Conservation (phyloP, 1,284 basidiomycete species). For the Ganoderma leucocontextum region DNA sequence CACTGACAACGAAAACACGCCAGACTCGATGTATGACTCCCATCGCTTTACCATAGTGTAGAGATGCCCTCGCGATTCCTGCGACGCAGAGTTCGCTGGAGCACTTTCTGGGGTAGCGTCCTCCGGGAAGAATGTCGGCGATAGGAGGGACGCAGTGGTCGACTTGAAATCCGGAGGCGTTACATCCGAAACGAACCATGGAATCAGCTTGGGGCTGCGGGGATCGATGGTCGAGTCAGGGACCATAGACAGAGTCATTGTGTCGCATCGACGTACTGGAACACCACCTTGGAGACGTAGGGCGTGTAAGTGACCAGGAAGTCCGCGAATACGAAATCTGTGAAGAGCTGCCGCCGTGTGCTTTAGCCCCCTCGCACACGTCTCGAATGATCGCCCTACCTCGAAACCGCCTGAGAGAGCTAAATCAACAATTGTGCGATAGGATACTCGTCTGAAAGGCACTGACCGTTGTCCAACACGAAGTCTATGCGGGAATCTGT, state of each 20-base stretch:
- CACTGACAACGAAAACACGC: slow-evolving; percentile 80
- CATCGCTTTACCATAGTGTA: slow-evolving; percentile 76
- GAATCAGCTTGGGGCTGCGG: slow-evolving; percentile 83
- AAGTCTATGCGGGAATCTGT: slow-evolving; percentile 81
- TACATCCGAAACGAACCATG: slow-evolving; percentile 95
- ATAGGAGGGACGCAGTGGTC: slow-evolving; percentile 60
- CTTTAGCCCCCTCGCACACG: background rate
- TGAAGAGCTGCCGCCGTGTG: slow-evolving; percentile 77
- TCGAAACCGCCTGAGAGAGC: slow-evolving; percentile 83
- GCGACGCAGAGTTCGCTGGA: slow-evolving; percentile 25
- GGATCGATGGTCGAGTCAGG: slow-evolving; percentile 3
- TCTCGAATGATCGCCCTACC: slow-evolving; percentile 46
- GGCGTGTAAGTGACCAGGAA: slow-evolving; percentile 91
- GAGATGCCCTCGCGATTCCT: slow-evolving; percentile 53
- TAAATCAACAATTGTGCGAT: background rate
- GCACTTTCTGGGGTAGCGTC: slow-evolving; percentile 17
- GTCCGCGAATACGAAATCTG: slow-evolving; percentile 94
- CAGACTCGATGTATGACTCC: slow-evolving; percentile 73
- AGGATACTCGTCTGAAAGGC: slow-evolving; percentile 29
- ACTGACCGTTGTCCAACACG: slow-evolving; percentile 87
- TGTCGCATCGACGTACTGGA: slow-evolving; percentile 72
- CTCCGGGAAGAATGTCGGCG: slow-evolving; percentile 66
- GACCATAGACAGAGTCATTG: background rate
- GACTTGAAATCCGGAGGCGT: slow-evolving; percentile 80
- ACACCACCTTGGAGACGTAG: slow-evolving; percentile 81